Evolutionary conservation across 257 asterid species (phyloP).

Genomic region (Nicotiana attenuata): DNA sequence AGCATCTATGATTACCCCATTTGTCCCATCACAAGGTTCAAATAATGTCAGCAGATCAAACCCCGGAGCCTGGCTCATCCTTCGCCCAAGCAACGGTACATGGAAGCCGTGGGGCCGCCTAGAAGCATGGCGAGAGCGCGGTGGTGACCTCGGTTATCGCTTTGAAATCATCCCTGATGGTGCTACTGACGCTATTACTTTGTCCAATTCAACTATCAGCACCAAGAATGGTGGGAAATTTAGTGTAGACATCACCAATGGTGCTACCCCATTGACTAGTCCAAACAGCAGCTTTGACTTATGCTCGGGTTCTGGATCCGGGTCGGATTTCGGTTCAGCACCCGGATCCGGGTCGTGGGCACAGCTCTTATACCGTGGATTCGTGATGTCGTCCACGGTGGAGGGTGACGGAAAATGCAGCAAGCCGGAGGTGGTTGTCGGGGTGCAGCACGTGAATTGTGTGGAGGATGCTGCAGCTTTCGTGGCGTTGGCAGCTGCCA

Average conservation of each 20-base stretch:
- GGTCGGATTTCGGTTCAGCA: slow-evolving; percentile 49
- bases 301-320: slow-evolving; percentile 49
- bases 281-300: slow-evolving; percentile 75
- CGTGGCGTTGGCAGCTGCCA: slow-evolving; percentile 87
- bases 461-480: slow-evolving; percentile 91
- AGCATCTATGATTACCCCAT: slow-evolving; percentile 94
- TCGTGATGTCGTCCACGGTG: slow-evolving; percentile 83
- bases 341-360: slow-evolving; percentile 85
- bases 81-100: slow-evolving; percentile 65
- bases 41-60: slow-evolving; percentile 67
- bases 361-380: slow-evolving; percentile 58
- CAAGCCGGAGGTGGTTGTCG: slow-evolving; percentile 83
- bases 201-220: slow-evolving; percentile 52
- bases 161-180: slow-evolving; percentile 84
- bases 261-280: slow-evolving; percentile 64
- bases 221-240: slow-evolving; percentile 62
- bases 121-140: slow-evolving; percentile 74
- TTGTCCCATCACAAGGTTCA: slow-evolving; percentile 79
- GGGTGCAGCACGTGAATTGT: slow-evolving; percentile 80
- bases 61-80: slow-evolving; percentile 96
- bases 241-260: slow-evolving; percentile 61
- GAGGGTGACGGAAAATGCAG: slow-evolving; percentile 60
- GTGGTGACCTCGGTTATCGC: slow-evolving; percentile 60
- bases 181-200: slow-evolving; percentile 52
- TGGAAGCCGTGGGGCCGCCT: slow-evolving; percentile 98